Conservation (phyloP, 2,329 filamentous ascomycete species). For the Biscogniauxia mediterranea region DNA sequence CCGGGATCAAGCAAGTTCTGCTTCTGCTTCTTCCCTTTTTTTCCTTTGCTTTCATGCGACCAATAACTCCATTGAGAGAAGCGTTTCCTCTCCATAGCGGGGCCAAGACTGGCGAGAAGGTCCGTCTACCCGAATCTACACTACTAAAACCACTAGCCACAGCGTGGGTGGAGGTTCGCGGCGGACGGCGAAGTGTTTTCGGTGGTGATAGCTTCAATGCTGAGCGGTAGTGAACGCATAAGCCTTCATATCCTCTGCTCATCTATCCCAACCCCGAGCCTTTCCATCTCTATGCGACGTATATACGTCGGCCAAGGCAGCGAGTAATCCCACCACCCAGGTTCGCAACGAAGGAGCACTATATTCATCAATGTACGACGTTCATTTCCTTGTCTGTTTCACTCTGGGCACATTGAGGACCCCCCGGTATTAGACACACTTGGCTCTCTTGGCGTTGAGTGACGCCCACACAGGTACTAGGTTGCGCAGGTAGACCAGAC, state of each 20-base stretch:
- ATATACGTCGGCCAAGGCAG: background rate
- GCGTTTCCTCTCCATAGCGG: background rate
- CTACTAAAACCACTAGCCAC: background rate
- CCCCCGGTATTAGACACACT: background rate
- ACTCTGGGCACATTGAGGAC: background rate
- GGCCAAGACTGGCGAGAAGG: conserved; percentile 10
- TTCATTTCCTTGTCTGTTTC: background rate
- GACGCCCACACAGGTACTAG: background rate
- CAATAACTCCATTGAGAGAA: background rate
- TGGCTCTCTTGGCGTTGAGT: background rate
- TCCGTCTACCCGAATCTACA: conserved; percentile 14
- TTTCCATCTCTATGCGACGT: background rate
- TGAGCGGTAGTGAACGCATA: background rate
- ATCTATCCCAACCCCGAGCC: background rate
- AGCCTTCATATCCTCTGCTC: background rate
- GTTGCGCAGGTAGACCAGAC: too few species aligned
- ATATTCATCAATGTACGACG: background rate
- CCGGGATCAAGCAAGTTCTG: background rate
- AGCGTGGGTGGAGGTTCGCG: background rate
- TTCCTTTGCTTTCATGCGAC: background rate
- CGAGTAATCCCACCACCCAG: conserved; percentile 3
- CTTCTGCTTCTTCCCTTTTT: background rate
- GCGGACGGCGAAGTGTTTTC: background rate
- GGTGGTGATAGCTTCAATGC: background rate
- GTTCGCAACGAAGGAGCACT: background rate